Evolutionary conservation across 2,329 filamentous ascomycete species (phyloP), one percentile per base, ranked within the genome.

Genomic region (Drechmeria coniospora): DNA sequence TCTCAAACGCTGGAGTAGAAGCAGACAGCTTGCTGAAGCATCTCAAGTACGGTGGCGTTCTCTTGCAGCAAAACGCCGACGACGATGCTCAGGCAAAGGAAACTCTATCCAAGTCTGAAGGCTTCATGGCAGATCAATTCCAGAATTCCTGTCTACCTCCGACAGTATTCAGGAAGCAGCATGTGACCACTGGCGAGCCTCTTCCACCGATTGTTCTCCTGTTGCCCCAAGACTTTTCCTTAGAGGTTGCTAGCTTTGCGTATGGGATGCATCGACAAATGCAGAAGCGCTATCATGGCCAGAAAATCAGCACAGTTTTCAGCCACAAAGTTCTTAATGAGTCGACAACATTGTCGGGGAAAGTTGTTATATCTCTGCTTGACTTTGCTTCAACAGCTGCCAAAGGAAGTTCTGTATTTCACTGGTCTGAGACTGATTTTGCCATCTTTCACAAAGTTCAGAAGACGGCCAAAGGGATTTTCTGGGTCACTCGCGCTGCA

Each of bases 401-500:
- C 21, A 24, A 10, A 21, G 23, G 9, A 30, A 31, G 13, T n/a
- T 45, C 41, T 7, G 30, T 67, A 16, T 60, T 57, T 33, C 31
- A 44, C 19, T 60, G 65, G 49, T 38, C 36, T 2, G 39, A 53
- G 8, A 8, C 37, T 0, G 41, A 53, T 4, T 71, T 65, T 33
- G 28, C 47, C 1, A 22, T 38, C 2, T 52, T 71, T 16, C 51
- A 59, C 16, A 35, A 38, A 0, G 38, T 71, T 11, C 40, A 62
- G 3, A 37, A 41, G 4, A 29, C 28, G 2, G 45, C 55, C 1
- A 50, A 47, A 11, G 49, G 54, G 2, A 36, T 69, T 2, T 25
- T 70, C 1, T 71, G 65, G 63, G 34, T 65, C 12, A 61, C 61
- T 1, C 43, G 45, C 0, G 56, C 56, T 4, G 59, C 56, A 2